Conservation (phyloP, 2,329 filamentous ascomycete genomes). For the Colletotrichum scovillei region DNA sequence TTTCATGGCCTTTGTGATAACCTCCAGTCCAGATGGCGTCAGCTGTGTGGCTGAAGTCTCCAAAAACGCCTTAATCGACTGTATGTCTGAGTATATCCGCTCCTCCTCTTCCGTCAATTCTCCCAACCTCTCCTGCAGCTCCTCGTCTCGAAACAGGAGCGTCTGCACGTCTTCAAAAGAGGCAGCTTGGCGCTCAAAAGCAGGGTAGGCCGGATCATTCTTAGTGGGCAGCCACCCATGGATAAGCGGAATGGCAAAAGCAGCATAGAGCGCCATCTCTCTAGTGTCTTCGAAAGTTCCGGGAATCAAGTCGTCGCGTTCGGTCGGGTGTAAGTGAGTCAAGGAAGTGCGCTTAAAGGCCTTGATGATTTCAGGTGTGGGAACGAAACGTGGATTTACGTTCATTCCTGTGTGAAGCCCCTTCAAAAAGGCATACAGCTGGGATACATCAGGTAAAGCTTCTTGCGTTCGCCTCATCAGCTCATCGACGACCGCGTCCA, state of each 20-base stretch:
- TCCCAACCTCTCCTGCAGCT: conserved; percentile 83
- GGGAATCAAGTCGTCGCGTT: conserved; percentile 60
- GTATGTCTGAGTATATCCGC: conserved; percentile 82
- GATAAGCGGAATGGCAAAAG: conserved; percentile 88
- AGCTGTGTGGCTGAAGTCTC: conserved; percentile 85
- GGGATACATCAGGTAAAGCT: conserved; percentile 84
- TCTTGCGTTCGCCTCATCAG: conserved; percentile 77
- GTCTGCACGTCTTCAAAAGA: conserved; percentile 95
- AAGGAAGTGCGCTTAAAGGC: conserved; percentile 64
- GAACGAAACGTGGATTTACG: conserved; percentile 90
- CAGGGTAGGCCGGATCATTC: conserved; percentile 73
- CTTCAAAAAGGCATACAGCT: conserved; percentile 88
- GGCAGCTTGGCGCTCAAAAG: conserved; percentile 79
- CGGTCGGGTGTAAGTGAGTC: conserved; percentile 62
- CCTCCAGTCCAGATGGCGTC: conserved; percentile 82
- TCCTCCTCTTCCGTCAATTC: conserved; percentile 81
- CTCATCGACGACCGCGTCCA: conserved; percentile 93
- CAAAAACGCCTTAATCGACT: conserved; percentile 87
- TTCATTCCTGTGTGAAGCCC: conserved; percentile 97
- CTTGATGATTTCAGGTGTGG: conserved; percentile 59
- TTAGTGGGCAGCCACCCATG: conserved; percentile 90
- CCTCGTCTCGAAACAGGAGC: conserved; percentile 88
- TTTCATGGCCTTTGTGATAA: conserved; percentile 75
- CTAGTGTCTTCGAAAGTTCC: conserved; percentile 88
- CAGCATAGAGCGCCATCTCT: conserved; percentile 92